These are phyloP conservation scores for Actinidia arguta DNA, from an alignment of 179 eudicot species.

Conservation along the genomic window DNA sequence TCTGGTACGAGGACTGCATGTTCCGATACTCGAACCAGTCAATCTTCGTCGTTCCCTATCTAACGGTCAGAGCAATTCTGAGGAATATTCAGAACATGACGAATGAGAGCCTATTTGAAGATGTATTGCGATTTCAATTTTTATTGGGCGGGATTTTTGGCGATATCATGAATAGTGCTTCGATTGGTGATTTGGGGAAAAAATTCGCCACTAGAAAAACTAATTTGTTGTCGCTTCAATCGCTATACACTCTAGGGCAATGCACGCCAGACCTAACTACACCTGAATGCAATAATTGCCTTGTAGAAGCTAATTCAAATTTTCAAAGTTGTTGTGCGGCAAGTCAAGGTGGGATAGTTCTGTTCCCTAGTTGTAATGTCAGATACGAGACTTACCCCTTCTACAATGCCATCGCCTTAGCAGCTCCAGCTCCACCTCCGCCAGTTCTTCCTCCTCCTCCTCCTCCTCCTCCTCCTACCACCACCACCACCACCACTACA, in stretches of 20 bases:
- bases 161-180: slow-evolving; percentile 16
- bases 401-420: slow-evolving; percentile 11
- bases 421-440: not conserved
- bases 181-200: slow-evolving; percentile 2
- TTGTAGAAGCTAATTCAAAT: not conserved
- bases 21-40: slow-evolving; percentile 41
- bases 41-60: slow-evolving; percentile 9
- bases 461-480: not conserved
- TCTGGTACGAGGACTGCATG: slow-evolving; percentile 45
- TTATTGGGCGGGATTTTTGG: not conserved
- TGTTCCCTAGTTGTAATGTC: slow-evolving; percentile 30
- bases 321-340: not conserved
- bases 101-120: not conserved
- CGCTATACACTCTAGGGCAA: slow-evolving; percentile 47
- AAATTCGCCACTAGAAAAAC: slow-evolving; percentile 35
- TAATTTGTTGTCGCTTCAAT: not conserved
- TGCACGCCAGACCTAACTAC: slow-evolving; percentile 50
- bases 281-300: slow-evolving; percentile 34
- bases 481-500: too few relatives aligned
- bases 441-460: not conserved
- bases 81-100: not conserved
- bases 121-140: not conserved
- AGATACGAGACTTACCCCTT: slow-evolving; percentile 28
- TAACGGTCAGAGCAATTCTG: not conserved
- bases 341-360: slow-evolving; percentile 6